These are phyloP conservation scores for Pseudogymnoascus sp. DNA, from an alignment of 2,329 filamentous ascomycete genomes.

Conservation along the genomic window DNA sequence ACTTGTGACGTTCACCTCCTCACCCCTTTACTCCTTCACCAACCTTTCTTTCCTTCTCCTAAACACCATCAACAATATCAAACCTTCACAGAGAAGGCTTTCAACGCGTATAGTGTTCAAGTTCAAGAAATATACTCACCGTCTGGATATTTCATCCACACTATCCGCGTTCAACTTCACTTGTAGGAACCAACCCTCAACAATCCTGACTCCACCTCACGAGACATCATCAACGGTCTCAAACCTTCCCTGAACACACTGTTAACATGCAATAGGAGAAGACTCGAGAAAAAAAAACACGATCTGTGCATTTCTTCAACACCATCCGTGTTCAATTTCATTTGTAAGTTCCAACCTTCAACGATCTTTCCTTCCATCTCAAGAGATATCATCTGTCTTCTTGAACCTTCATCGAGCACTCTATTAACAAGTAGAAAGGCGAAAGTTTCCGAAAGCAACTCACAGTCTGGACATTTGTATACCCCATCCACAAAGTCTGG, in stretches of 20 bases:
- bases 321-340: background rate
- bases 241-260: background rate
- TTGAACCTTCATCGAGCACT: background rate
- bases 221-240: background rate
- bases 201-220: background rate
- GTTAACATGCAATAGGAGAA: background rate
- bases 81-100: background rate
- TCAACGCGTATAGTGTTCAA: background rate
- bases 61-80: background rate
- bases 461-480: background rate
- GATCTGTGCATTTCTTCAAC: background rate
- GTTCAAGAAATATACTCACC: background rate
- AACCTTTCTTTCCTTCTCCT: background rate
- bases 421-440: background rate
- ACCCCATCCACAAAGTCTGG: background rate
- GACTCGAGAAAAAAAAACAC: background rate
- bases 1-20: background rate
- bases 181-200: background rate
- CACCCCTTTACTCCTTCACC: background rate
- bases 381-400: background rate
- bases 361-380: background rate
- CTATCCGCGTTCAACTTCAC: background rate
- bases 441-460: background rate
- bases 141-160: background rate
- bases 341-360: background rate